A percentile compares a stretch with the other conserved stretches of the same genome.
phyloP scores from a whole-genome alignment of 2,329 filamentous ascomycete species.

The Fusarium verrucosum region DNA sequence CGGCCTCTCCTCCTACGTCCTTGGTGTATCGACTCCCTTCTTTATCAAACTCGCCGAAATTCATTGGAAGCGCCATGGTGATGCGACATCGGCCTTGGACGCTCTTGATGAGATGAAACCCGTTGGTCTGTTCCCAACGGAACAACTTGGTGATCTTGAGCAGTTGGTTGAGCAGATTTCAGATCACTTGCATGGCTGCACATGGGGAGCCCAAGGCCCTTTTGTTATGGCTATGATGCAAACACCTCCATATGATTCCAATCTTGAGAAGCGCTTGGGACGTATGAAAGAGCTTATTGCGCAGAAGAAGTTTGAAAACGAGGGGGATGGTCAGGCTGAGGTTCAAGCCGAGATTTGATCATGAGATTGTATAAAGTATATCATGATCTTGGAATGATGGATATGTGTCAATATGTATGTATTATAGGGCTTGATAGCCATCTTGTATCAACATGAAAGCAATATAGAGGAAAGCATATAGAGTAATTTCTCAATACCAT shows the following conservation, averaged over 20 bases:
- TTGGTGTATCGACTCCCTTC: slow-evolving; percentile 74
- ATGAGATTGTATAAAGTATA: neutral
- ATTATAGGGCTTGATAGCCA: neutral
- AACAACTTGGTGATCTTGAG: slow-evolving; percentile 32
- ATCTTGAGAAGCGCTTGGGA: slow-evolving; percentile 39
- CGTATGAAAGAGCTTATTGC: slow-evolving; percentile 5
- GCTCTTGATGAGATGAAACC: slow-evolving; percentile 73
- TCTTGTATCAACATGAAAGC: neutral
- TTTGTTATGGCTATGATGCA: slow-evolving; percentile 54
- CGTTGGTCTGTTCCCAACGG: slow-evolving; percentile 67
- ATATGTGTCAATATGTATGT: slow-evolving; percentile 11
- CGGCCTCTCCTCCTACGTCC: slow-evolving; percentile 74
- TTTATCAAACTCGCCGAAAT: slow-evolving; percentile 73
- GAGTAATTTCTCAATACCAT: too few species aligned
- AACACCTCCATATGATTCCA: slow-evolving; percentile 48
- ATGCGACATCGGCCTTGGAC: slow-evolving; percentile 63
- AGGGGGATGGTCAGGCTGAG: neutral
- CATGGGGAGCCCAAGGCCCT: slow-evolving; percentile 50
- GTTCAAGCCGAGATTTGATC: neutral
- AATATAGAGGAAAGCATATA: too few species aligned
- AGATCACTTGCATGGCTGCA: slow-evolving; percentile 48
- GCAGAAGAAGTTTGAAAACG: slow-evolving; percentile 4
- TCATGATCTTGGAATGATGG: neutral
- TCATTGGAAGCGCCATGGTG: slow-evolving; percentile 68
- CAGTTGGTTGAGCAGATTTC: slow-evolving; percentile 46